These are phyloP conservation scores for Tarenaya hassleriana DNA, from an alignment of 345 rosid species.

Conservation along the genomic window DNA sequence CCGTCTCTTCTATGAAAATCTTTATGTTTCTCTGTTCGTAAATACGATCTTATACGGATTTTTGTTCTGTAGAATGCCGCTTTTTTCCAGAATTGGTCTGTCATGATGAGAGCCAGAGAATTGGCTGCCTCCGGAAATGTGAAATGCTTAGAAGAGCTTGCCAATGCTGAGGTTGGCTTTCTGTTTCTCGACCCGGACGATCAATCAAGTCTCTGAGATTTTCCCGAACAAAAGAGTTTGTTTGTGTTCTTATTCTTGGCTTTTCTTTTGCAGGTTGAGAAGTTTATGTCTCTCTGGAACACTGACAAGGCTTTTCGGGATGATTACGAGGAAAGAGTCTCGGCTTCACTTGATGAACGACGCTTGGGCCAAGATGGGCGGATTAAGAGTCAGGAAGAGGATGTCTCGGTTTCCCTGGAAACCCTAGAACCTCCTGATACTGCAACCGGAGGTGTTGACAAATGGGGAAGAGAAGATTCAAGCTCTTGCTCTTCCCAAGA, in stretches of 20 bases:
- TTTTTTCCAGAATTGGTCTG: slow-evolving; percentile 36
- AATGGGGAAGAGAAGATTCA: slow-evolving; percentile 46
- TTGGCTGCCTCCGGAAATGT: slow-evolving; percentile 52
- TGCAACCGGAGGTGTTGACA: slow-evolving; percentile 34
- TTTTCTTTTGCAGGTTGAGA: slow-evolving; percentile 46
- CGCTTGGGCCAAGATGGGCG: slow-evolving; percentile 75
- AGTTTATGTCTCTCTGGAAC: slow-evolving; percentile 67
- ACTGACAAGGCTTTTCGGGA: slow-evolving; percentile 63
- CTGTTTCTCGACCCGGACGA: background rate
- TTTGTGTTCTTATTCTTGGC: slow-evolving; percentile 2
- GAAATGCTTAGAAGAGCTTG: slow-evolving; percentile 46
- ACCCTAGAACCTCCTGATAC: slow-evolving; percentile 20
- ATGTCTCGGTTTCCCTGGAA: slow-evolving; percentile 39
- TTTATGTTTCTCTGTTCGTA: background rate
- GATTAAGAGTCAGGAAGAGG: slow-evolving; percentile 58
- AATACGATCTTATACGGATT: background rate
- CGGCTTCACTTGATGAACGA: slow-evolving; percentile 54
- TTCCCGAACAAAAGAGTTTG: slow-evolving; percentile 25
- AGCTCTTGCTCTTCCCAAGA: slow-evolving; percentile 45
- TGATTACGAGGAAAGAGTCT: slow-evolving; percentile 64
- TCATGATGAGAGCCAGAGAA: slow-evolving; percentile 45
- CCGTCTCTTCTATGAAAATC: background rate
- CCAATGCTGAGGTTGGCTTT: slow-evolving; percentile 47
- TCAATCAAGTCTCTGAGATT: slow-evolving; percentile 6
- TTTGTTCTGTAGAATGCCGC: slow-evolving; percentile 41